These are phyloP conservation scores for Rhodotorula glutinis DNA, from an alignment of 1,284 basidiomycete species.

Conservation along the genomic window DNA sequence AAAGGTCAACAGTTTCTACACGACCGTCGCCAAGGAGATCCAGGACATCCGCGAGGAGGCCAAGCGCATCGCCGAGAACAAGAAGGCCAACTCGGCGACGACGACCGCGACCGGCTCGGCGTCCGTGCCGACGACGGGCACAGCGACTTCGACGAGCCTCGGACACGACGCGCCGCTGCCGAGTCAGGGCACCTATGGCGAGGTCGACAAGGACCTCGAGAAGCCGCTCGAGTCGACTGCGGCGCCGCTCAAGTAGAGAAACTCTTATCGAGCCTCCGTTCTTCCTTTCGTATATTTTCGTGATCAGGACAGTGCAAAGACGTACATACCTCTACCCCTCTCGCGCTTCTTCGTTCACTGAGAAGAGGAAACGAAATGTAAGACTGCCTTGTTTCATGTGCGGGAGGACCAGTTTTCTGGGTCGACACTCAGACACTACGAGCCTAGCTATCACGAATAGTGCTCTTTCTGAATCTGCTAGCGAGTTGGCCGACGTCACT, in stretches of 20 bases:
- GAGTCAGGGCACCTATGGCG: conserved; percentile 4
- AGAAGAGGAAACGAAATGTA: too few species aligned
- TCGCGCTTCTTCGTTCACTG: too few species aligned
- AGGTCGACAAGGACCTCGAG: not conserved
- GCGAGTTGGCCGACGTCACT: too few species aligned
- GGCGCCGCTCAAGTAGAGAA: conserved; percentile 9
- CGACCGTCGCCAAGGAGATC: conserved; percentile 72
- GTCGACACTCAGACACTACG: too few species aligned
- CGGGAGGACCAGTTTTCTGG: too few species aligned
- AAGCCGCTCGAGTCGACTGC: conserved; percentile 19
- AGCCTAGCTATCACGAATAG: too few species aligned
- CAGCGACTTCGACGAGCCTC: not conserved
- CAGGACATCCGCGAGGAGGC: conserved; percentile 85
- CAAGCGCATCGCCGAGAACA: conserved; percentile 53
- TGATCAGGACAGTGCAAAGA: too few species aligned
- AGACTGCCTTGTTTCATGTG: too few species aligned
- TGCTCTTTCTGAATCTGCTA: too few species aligned
- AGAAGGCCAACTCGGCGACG: not conserved
- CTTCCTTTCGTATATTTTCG: too few species aligned
- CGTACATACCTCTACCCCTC: too few species aligned
- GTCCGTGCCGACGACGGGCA: not conserved
- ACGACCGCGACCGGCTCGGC: not conserved
- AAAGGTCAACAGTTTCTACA: conserved; percentile 72
- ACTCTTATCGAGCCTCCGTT: not conserved
- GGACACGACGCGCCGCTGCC: conserved; percentile 11